Evolutionary conservation across 2,329 filamentous ascomycete species (phyloP).

Genomic region (Trichoderma oligosporum): DNA sequence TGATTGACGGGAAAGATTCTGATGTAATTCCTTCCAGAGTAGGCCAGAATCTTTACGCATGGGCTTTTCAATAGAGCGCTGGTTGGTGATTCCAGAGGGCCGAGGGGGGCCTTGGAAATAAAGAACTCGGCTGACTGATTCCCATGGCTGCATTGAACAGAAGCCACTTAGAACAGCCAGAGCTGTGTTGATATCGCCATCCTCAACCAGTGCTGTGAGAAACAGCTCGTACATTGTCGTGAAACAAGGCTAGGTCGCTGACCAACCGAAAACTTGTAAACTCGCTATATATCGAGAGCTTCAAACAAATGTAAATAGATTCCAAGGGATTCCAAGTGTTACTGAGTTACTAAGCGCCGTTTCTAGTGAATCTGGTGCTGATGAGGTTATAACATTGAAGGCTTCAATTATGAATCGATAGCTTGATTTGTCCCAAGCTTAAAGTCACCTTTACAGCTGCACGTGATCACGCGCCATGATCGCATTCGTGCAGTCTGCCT

Average conservation of each 20-base stretch:
- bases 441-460: not conserved
- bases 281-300: not conserved
- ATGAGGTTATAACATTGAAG: not conserved
- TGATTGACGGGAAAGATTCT: slow-evolving; percentile 53
- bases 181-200: slow-evolving; percentile 47
- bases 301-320: not conserved
- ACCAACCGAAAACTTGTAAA: not conserved
- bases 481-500: slow-evolving; percentile 6
- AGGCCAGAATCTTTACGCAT: slow-evolving; percentile 36
- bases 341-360: no score
- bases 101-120: slow-evolving; percentile 49
- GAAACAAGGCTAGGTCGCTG: not conserved
- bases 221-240: slow-evolving; percentile 56
- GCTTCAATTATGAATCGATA: not conserved
- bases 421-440: no score
- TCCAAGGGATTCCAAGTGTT: not conserved
- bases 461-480: slow-evolving; percentile 34
- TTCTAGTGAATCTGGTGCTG: not conserved
- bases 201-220: slow-evolving; percentile 50
- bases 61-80: slow-evolving; percentile 37
- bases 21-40: slow-evolving; percentile 53
- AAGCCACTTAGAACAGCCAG: slow-evolving; percentile 54
- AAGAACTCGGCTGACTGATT: slow-evolving; percentile 48
- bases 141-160: slow-evolving; percentile 53
- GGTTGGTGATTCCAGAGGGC: slow-evolving; percentile 45